Evolutionary conservation across 1,284 basidiomycete genomes (phyloP).

Genomic region (Malassezia dermatis): DNA sequence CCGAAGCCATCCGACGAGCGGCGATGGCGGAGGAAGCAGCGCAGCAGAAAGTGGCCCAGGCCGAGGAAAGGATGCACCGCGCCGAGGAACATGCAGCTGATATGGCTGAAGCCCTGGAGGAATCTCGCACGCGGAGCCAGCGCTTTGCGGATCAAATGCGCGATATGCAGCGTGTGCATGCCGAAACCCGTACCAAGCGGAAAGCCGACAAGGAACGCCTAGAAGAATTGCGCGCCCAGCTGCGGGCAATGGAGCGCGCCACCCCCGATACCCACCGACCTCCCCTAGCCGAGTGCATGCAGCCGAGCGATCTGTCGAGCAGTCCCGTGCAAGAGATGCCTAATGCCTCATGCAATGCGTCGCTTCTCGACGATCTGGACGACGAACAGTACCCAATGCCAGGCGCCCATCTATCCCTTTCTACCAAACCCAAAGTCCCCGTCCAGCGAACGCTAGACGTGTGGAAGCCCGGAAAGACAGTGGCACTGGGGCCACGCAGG

Average conservation of each 20-base stretch:
- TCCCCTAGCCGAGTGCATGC: not conserved
- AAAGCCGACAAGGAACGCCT: not conserved
- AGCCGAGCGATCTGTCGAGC: not conserved
- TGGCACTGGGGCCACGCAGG: slow-evolving; percentile 11
- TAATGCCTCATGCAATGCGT: not conserved
- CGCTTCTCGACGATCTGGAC: slow-evolving; percentile 1
- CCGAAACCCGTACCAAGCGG: slow-evolving; percentile 1
- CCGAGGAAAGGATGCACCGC: not conserved
- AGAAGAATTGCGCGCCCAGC: not conserved
- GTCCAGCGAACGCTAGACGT: not conserved
- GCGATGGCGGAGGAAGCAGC: slow-evolving; percentile 5
- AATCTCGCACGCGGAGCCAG: slow-evolving; percentile 7
- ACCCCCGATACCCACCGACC: not conserved
- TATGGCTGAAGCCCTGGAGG: not conserved
- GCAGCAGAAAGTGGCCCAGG: not conserved
- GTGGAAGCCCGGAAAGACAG: not conserved
- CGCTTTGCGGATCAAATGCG: slow-evolving; percentile 16
- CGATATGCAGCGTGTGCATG: slow-evolving; percentile 7
- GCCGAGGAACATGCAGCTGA: slow-evolving; percentile 11
- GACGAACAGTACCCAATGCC: slow-evolving; percentile 13
- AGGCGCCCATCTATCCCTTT: not conserved
- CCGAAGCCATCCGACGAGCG: slow-evolving; percentile 13
- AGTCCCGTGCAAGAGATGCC: not conserved
- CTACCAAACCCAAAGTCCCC: not conserved
- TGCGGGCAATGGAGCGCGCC: not conserved